phyloP scores from a whole-genome alignment of 2,329 filamentous ascomycete genomes.

The Aspergillus hiratsukae region DNA sequence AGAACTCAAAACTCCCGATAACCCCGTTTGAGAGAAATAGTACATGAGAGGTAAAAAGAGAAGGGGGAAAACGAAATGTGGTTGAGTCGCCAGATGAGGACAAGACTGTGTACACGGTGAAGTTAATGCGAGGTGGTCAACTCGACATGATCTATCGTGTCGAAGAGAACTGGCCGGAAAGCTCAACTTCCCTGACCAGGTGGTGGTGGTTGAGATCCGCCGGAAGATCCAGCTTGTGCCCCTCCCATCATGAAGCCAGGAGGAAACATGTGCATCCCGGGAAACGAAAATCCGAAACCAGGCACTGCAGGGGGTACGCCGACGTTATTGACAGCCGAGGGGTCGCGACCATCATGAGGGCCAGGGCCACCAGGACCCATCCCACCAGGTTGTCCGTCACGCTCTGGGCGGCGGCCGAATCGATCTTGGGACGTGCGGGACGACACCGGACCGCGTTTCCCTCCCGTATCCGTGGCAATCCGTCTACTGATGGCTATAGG shows the following conservation, averaged over 20 bases:
- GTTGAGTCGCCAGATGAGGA: constrained; percentile 12
- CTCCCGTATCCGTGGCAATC: constrained; percentile 48
- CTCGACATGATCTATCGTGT: neutral
- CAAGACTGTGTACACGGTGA: constrained; percentile 11
- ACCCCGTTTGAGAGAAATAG: neutral
- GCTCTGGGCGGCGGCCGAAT: constrained; percentile 30
- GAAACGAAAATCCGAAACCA: constrained; percentile 52
- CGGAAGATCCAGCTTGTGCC: constrained; percentile 25
- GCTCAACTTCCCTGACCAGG: constrained; percentile 33
- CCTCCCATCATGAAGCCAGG: constrained; percentile 45
- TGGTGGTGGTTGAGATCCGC: constrained; percentile 34
- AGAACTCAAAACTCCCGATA: neutral
- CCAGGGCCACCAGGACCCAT: constrained; percentile 19
- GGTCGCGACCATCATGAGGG: constrained; percentile 33
- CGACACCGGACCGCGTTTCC: constrained; percentile 47
- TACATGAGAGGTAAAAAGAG: neutral
- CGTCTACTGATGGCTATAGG: constrained; percentile 47
- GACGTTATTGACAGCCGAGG: constrained; percentile 39
- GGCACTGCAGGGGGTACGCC: constrained; percentile 52
- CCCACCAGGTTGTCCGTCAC: constrained; percentile 28
- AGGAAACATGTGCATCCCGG: constrained; percentile 47
- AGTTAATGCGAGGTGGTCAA: neutral
- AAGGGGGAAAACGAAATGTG: neutral
- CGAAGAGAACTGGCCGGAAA: neutral
- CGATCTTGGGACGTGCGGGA: constrained; percentile 35